Evolutionary conservation across 805 yeast genomes (phyloP), one percentile per base, ranked within the genome.

Genomic region (Debaryomyces hansenii): DNA sequence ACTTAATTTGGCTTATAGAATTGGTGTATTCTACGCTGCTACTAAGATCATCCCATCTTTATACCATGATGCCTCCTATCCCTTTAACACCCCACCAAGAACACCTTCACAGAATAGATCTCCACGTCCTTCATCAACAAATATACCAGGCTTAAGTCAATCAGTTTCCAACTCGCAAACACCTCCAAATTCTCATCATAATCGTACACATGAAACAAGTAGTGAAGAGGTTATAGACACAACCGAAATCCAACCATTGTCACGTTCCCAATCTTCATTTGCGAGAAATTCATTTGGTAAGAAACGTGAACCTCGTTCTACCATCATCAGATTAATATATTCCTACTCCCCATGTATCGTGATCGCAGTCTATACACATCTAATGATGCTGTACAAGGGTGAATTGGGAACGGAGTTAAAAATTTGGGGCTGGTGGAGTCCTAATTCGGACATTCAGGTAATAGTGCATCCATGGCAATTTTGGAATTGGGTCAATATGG

Each of bases 401-500:
- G 85, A 83, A 59, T 70, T 87, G 46, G 87, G 84, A 39, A 72
- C 80, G 12, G 85, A 85, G 47, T 63, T 83, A 41, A 74, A 76
- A 53, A 57, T 83, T 18, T 83, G 86, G 86, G 81, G 80, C 3
- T 71, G 79, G 62, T 75, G 80, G 79, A 54, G 36, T 35, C 51
- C 62, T 11, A 52, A 52, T 27, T 50, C 59, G 27, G 58, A 64
- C 39, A 53, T 63, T 33, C 50, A 52, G 15, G 54, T 67, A 11
- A 56, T 63, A 5, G 76, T 78, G 21, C 82, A 84, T 61, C 85
- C 96, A n/a, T 87, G 96, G 89, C 90, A 90, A 58, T 87, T 94
- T 62, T 92, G 99, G 98, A 89, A 91, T 58, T 92, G 98, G 98
- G 80, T 88, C 48, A 92, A 92, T 62, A 87, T 92, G 73, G 83